Evolutionary conservation across 768 basidiomycete species (phyloP), one percentile per base, ranked within the genome.

Genomic region (Boletus subcaerulescens): DNA sequence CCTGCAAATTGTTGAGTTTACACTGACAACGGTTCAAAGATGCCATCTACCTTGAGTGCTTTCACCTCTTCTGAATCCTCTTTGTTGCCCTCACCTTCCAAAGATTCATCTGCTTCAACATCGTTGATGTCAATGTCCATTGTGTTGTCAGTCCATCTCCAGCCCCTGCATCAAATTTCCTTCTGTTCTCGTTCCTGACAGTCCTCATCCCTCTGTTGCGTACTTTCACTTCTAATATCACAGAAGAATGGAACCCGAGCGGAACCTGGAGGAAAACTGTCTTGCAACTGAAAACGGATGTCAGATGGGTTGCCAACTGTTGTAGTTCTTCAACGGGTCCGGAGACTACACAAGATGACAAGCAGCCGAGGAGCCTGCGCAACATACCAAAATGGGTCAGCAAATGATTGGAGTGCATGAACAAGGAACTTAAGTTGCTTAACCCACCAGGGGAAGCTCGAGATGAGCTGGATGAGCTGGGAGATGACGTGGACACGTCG

Each of bases 211-310:
- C 73, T 77, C 91, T 91, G 93, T 42, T 61, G 52, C 75, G 75
- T 17, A 88, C 82, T 71, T 91, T 93, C 62, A 82, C 81, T 18
- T 79, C 80, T 47, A 96, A 73, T 86, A 90, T 86, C 2, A 83
- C 80, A n/a, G 71, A 53, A 42, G 83, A 85, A 68, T 91, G 89
- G 61, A 81, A 87, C 3, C 80, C 88, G 55, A 81, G 85, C 1
- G 82, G 81, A 9, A 85, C 80, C 6, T 73, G 22, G 22, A 22
- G 22, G 22, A 3, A 22, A 22, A 22, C 22, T 33, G 66, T 75
- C 60, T 77, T 79, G 65, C 73, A 77, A 11, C 60, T 54, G 1
- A 69, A 61, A 24, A 67, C 50, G 10, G 48, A 41, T 55, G 79
- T 74, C 32, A 86, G 66, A 55, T 76, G 62, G 1, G 55, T 51